Percentiles rank a stretch among this genome's conserved stretches.
These are phyloP conservation scores for Vaccinium macrocarpon DNA, from an alignment of 148 eudicot species.

Conservation along the genomic window DNA sequence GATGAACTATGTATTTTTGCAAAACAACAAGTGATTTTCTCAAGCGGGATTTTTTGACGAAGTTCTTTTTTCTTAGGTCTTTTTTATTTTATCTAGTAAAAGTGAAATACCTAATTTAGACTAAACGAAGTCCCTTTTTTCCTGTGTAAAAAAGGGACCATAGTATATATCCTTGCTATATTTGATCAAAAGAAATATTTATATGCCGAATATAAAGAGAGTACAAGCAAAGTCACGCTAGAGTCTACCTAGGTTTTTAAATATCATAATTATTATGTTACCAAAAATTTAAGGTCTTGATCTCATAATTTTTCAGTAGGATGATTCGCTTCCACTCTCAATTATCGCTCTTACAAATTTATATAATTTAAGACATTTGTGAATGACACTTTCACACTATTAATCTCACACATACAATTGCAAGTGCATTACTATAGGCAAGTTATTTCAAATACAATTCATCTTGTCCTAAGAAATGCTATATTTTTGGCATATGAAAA, in stretches of 20 bases:
- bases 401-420: neutral
- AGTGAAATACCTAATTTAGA: no score
- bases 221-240: no score
- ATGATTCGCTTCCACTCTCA: neutral
- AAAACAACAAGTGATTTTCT: neutral
- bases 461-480: neutral
- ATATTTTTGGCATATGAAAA: neutral
- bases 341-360: neutral
- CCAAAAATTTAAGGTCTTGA: no score
- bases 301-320: neutral
- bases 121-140: neutral
- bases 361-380: neutral
- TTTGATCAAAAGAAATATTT: no score
- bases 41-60: neutral
- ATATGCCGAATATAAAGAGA: no score
- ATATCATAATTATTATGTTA: no score
- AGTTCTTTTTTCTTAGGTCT: neutral
- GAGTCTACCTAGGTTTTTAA: no score
- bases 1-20: neutral
- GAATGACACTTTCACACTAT: neutral
- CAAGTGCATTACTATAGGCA: no score
- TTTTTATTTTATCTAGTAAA: no score
- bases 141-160: no score
- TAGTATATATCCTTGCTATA: no score
- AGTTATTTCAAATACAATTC: neutral